phyloP scores from a whole-genome alignment of 2,329 filamentous ascomycete genomes.

The Ilyonectria mors-panacis region DNA sequence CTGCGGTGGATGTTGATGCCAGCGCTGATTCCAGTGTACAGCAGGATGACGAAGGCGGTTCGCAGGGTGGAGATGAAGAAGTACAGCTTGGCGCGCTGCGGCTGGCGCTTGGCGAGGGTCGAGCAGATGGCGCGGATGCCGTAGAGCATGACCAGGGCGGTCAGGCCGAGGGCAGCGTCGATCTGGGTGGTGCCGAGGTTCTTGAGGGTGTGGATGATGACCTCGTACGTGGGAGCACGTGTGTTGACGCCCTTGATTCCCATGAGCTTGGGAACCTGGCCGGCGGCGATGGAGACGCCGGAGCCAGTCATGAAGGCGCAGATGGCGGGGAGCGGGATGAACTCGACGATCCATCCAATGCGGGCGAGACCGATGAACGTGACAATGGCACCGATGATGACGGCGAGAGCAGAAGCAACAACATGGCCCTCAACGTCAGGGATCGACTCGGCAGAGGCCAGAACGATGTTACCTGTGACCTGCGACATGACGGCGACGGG shows the following conservation, averaged over 20 bases:
- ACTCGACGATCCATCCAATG: conserved; percentile 68
- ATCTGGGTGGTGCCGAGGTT: conserved; percentile 65
- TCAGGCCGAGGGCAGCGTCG: conserved; percentile 82
- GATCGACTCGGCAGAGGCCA: conserved; percentile 54
- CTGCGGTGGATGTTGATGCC: conserved; percentile 75
- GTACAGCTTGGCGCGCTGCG: conserved; percentile 76
- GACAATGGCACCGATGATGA: conserved; percentile 66
- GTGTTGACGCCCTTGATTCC: conserved; percentile 67
- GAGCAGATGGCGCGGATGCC: conserved; percentile 74
- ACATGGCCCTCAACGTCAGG: conserved; percentile 59
- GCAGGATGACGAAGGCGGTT: conserved; percentile 83
- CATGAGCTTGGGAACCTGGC: conserved; percentile 66
- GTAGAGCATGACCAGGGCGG: conserved; percentile 78
- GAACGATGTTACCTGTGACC: conserved; percentile 65
- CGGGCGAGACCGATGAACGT: conserved; percentile 64
- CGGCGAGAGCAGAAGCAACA: conserved; percentile 63
- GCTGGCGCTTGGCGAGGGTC: conserved; percentile 75
- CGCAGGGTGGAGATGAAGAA: conserved; percentile 86
- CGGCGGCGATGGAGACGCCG: conserved; percentile 64
- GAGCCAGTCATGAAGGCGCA: conserved; percentile 70
- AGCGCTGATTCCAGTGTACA: conserved; percentile 85
- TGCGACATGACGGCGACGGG: conserved; percentile 69
- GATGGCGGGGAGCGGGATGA: conserved; percentile 67
- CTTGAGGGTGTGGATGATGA: conserved; percentile 67
- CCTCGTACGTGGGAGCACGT: conserved; percentile 61